Evolutionary conservation across 2,329 filamentous ascomycete species (phyloP).

Genomic region (Alternaria longipes): DNA sequence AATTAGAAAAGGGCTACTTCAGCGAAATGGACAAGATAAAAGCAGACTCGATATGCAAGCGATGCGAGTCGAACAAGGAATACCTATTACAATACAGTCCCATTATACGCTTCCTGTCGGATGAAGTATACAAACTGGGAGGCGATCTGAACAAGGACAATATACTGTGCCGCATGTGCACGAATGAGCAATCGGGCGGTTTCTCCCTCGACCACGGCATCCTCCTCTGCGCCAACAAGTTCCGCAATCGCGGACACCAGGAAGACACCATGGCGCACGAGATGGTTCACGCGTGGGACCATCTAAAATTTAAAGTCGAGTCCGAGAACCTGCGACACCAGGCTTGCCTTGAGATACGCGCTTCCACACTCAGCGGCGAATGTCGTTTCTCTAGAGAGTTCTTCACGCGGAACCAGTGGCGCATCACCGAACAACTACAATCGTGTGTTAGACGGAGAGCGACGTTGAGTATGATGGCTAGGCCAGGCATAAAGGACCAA

Average conservation of each 20-base stretch:
- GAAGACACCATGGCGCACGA: conserved; percentile 97
- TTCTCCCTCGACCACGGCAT: conserved; percentile 90
- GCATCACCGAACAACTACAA: conserved; percentile 90
- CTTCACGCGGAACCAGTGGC: conserved; percentile 85
- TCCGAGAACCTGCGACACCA: conserved; percentile 85
- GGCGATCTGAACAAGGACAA: conserved; percentile 77
- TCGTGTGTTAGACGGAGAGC: conserved; percentile 87
- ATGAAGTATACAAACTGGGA: conserved; percentile 81
- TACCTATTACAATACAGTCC: conserved; percentile 87
- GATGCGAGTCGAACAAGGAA: conserved; percentile 82
- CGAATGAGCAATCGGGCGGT: conserved; percentile 76
- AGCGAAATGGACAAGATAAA: conserved; percentile 77
- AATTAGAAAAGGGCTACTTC: conserved; percentile 69
- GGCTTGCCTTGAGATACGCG: conserved; percentile 95
- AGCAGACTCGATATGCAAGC: conserved; percentile 79
- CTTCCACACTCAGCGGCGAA: conserved; percentile 90
- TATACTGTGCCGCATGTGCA: conserved; percentile 84
- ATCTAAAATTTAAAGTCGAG: conserved; percentile 89
- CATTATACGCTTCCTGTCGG: conserved; percentile 83
- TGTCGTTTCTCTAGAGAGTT: conserved; percentile 90
- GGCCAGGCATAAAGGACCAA: conserved; percentile 84
- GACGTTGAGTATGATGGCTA: conserved; percentile 77
- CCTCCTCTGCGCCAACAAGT: conserved; percentile 89
- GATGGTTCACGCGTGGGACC: conserved; percentile 97
- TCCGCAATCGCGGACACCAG: conserved; percentile 79